Base-by-base conservation (phyloP, 2,329 filamentous ascomycete genomes). In the Setomelanomma holmii region DNA sequence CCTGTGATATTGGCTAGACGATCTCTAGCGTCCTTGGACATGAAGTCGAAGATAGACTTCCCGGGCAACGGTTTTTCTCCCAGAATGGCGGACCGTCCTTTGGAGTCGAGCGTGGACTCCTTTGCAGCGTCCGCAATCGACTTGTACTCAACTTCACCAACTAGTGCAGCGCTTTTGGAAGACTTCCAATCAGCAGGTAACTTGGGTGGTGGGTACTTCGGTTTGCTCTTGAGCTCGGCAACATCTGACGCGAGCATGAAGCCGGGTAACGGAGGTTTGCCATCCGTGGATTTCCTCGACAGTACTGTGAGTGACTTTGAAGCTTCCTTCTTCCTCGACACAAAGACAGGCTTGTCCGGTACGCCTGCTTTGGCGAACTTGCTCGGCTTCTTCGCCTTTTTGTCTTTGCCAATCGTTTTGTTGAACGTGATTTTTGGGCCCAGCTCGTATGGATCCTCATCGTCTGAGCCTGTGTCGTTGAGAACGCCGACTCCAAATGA, bases 41-140 rank as follows among this genome's bases (percentile, higher is more conserved):
- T 83, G 74, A 90, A 99, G 75, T 98, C 93, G 72, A 98, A 99
- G 2, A 99, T 87, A 0, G 95, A 98, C 77, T 98, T 97, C 0
- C 91, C 91, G 0, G 93, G 93, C 0, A 98, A 79, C 30, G 86
- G 84, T 34, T 85, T 81, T 76, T 97, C 93, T 30, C 93, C 93
- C 1, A 98, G 81, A 1, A 96, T 80, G 4, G 86, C 86, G 11
- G 92, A 93, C 56, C 95, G 86, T 36, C 88, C 81, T 67, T 86
- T 88, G 0, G 91, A 87, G 69, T 96, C 86, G 7, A 96, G 81
- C 1, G 81, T 85, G 0, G 91, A 95, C 2, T 85, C 80, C 73
- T 88, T 93, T 7, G 92, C 91, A 1, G 89, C 89, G 52, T 95
- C 90, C 33, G 89, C 82, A 2, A 89, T 85, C 4, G 91, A 93